phyloP scores from a whole-genome alignment of 2,329 filamentous ascomycete genomes.

The Chrysoporthe cubensis region DNA sequence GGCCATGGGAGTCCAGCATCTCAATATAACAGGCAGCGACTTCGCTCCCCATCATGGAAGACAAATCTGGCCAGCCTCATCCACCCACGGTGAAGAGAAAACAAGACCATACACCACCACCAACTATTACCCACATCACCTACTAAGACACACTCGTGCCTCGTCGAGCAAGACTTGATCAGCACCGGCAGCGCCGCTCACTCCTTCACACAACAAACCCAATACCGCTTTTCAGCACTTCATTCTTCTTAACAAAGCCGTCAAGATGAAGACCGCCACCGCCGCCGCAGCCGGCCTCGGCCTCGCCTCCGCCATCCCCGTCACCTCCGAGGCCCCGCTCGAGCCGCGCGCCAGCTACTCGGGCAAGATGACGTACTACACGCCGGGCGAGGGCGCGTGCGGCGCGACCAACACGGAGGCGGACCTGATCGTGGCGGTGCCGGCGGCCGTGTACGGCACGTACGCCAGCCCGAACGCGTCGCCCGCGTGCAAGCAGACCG shows the following conservation, averaged over 20 bases:
- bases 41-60: background rate
- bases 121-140: background rate
- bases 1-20: background rate
- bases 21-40: background rate
- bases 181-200: background rate
- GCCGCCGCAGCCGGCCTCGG: too few species aligned
- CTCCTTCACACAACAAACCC: background rate
- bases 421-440: conserved; percentile 22
- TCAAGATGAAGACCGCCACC: background rate
- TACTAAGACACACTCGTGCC: background rate
- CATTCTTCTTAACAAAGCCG: background rate
- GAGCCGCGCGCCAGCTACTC: conserved; percentile 6
- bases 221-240: too few species aligned
- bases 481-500: conserved; percentile 16
- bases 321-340: background rate
- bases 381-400: conserved; percentile 17
- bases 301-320: background rate
- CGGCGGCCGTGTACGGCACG: conserved; percentile 15
- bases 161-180: background rate
- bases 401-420: conserved; percentile 13
- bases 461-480: conserved; percentile 23
- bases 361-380: conserved; percentile 26
- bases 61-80: background rate
- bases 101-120: background rate
- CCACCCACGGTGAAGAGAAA: background rate